Evolutionary conservation across 1,139 yeast genomes (phyloP).

Genomic region (Komagataea norvegica): DNA sequence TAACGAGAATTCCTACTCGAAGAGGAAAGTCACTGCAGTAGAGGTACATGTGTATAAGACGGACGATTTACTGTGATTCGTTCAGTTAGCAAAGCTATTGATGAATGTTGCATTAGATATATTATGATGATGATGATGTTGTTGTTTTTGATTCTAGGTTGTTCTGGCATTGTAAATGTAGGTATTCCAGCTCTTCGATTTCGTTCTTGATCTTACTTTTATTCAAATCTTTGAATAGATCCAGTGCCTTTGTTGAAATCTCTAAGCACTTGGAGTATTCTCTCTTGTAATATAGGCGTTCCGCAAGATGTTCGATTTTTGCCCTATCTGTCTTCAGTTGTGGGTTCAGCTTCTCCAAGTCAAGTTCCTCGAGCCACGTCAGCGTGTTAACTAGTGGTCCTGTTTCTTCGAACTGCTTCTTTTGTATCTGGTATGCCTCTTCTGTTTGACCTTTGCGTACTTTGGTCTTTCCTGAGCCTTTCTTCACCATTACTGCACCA

Average conservation of each 20-base stretch:
- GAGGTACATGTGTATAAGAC: slow-evolving; percentile 47
- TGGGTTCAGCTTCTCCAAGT: slow-evolving; percentile 20
- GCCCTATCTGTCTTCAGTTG: slow-evolving; percentile 29
- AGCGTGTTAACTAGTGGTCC: slow-evolving; percentile 51
- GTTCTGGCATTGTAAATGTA: slow-evolving; percentile 36
- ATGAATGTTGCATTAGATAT: background rate
- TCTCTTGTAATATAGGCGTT: slow-evolving; percentile 46
- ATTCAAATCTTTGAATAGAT: slow-evolving; percentile 32
- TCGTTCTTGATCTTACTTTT: slow-evolving; percentile 37
- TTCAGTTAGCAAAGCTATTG: background rate
- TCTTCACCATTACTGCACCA: slow-evolving; percentile 33
- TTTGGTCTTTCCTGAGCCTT: slow-evolving; percentile 35
- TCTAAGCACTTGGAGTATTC: slow-evolving; percentile 43
- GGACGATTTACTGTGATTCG: slow-evolving; percentile 20
- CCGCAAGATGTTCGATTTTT: slow-evolving; percentile 26
- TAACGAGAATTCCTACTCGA: slow-evolving; percentile 36
- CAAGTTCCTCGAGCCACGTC: slow-evolving; percentile 38
- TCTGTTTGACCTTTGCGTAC: slow-evolving; percentile 55
- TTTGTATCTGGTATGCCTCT: slow-evolving; percentile 47
- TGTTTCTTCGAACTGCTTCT: slow-evolving; percentile 34
- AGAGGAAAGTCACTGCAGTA: slow-evolving; percentile 54
- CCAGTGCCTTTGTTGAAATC: slow-evolving; percentile 31
- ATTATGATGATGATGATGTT: background rate
- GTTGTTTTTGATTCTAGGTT: slow-evolving; percentile 5
- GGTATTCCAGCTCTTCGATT: slow-evolving; percentile 40